phyloP scores from a whole-genome alignment of 1,139 yeast species.

The Yamadazyma kanchanaburiensis region DNA sequence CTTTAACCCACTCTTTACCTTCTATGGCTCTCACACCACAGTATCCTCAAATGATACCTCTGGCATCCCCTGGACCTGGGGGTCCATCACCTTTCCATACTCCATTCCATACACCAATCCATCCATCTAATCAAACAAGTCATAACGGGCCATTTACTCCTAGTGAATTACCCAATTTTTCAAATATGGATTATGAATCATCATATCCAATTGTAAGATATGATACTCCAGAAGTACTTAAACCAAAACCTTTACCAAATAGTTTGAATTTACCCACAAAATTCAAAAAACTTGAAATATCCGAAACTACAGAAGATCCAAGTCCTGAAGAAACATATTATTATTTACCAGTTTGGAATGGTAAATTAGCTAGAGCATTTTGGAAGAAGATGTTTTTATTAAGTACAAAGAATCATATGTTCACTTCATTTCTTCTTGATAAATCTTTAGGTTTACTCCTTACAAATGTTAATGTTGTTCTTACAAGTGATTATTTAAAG shows the following conservation, averaged over 20 bases:
- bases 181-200: too few species aligned
- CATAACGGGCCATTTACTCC: too few species aligned
- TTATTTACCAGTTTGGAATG: slow-evolving; percentile 28
- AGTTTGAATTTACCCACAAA: slow-evolving; percentile 7
- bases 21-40: too few species aligned
- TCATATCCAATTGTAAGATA: too few species aligned
- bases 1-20: too few species aligned
- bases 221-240: too few species aligned
- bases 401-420: slow-evolving; percentile 13
- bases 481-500: slow-evolving; percentile 16
- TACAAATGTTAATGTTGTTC: slow-evolving; percentile 19
- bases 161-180: too few species aligned
- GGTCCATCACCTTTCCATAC: not conserved
- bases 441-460: slow-evolving; percentile 34
- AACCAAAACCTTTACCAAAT: too few species aligned
- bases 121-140: not conserved
- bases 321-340: slow-evolving; percentile 3
- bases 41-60: too few species aligned
- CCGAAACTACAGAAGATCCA: too few species aligned
- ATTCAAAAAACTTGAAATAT: slow-evolving; percentile 8
- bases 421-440: slow-evolving; percentile 35
- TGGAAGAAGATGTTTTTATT: slow-evolving; percentile 19
- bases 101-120: slow-evolving; percentile 1
- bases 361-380: slow-evolving; percentile 16
- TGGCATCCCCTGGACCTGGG: not conserved